Base-by-base conservation (phyloP, 2,329 filamentous ascomycete genomes). In the Neonectria hederae region DNA sequence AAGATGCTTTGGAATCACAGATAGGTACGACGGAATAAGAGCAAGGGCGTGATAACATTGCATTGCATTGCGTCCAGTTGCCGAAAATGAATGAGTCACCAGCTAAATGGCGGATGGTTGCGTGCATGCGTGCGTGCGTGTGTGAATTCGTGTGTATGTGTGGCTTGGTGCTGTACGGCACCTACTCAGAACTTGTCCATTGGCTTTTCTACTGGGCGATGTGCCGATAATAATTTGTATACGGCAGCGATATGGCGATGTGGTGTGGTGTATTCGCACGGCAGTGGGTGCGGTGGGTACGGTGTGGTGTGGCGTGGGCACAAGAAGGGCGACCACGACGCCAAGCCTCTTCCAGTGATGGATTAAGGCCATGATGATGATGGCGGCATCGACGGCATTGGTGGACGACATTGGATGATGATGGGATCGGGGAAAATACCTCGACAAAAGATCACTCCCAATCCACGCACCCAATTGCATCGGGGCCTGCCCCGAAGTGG, bases 401-500 rank as follows among this genome's bases (percentile, higher is more conserved):
- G 49, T 51, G 49, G 54, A 32, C 22, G 42, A 45, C 26, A 63
- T 63, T 54, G 45, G 30, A 32, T 32, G 30, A 13, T 32, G 38
- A 52, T 42, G 42, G 26, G 22, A 40, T 43, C n/a, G 46, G 51
- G n/a, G 51, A 10, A 19, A 55, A 14, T 14, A 10, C n/a, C 45
- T 49, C 43, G 45, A 49, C 38, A 17, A 57, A 61, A 32, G 40
- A 22, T 8, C 30, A 48, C 21, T 43, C 42, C 43, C 54, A 58
- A 63, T 51, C 56, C 43, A 35, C 46, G 43, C 22, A 43, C 30
- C 51, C 53, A 46, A 61, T 61, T 53, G 45, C 38, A 26, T 28
- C 56, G 46, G 61, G 19, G 38, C 42, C 21, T 54, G 52, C 21
- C 57, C 57, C 35, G 60, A 60, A 64, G 24, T 56, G 52, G 57